Evolutionary conservation across 2,329 filamentous ascomycete species (phyloP).

Genomic region (Ciborinia camelliae): DNA sequence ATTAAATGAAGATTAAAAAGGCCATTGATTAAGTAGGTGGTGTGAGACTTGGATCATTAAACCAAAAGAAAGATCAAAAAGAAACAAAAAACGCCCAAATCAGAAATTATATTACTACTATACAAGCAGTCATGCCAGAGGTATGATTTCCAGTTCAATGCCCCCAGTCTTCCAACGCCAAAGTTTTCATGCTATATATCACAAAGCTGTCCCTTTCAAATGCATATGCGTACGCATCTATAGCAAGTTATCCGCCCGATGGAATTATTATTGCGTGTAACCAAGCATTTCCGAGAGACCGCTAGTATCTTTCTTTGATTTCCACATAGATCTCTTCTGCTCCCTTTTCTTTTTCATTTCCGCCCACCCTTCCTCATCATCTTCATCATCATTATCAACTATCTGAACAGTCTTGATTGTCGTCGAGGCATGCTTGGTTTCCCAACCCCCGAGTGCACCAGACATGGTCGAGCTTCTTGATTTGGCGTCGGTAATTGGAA

Average conservation of each 20-base stretch:
- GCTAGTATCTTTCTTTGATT: constrained; percentile 51
- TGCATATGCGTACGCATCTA: constrained; percentile 22
- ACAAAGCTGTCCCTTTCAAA: constrained; percentile 12
- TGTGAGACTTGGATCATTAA: constrained; percentile 7
- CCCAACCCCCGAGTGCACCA: constrained; percentile 34
- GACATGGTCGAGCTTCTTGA: constrained; percentile 36
- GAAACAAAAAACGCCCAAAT: constrained; percentile 10
- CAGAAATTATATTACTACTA: constrained; percentile 22
- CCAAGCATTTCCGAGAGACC: constrained; percentile 36
- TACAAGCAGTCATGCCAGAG: constrained; percentile 20
- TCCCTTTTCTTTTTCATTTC: constrained; percentile 67
- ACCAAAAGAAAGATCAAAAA: constrained; percentile 4
- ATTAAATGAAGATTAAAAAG: neutral
- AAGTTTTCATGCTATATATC: constrained; percentile 22
- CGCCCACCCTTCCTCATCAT: constrained; percentile 67
- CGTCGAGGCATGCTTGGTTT: constrained; percentile 41
- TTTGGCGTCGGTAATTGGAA: constrained; percentile 41
- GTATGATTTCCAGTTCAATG: constrained; percentile 19
- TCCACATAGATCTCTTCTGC: constrained; percentile 65
- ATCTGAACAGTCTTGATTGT: constrained; percentile 43
- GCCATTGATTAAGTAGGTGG: neutral
- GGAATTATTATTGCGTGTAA: constrained; percentile 28
- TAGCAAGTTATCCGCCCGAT: constrained; percentile 18
- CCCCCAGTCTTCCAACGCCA: constrained; percentile 22
- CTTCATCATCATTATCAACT: constrained; percentile 48